Evolutionary conservation across 1,284 basidiomycete species (phyloP), one percentile per base, ranked within the genome.

Genomic region (Abortiporus biennis): DNA sequence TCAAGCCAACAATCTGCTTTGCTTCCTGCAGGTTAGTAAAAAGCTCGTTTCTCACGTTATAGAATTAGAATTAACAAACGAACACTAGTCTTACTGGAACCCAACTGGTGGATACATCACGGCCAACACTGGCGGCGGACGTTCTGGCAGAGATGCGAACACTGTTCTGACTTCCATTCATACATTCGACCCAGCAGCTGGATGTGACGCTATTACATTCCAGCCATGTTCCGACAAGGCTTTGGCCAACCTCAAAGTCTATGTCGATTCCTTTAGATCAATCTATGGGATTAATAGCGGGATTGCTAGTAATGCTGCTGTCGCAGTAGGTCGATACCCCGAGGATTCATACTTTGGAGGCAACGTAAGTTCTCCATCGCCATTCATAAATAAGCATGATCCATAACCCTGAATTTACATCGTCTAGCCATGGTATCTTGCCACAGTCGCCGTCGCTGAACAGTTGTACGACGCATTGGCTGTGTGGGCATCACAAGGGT

Each of bases 181-280:
- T 48, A 71, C 65, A 3, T 75, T 71, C 54, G 73, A 76, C 45
- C 50, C 63, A 27, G 52, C 61, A 16, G 72, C 77, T 1, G 73
- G 68, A 15, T 78, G 75, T 49, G 74, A 76, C 42, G 52, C 64
- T 0, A 53, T 52, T 5, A 77, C 76, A 1, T 78, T 76, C 64
- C 76, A 80, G 54, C 78, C 78, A 1, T 80, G 77, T 52, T 79
- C 77, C 0, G 74, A 78, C 57, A 66, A 65, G 47, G 76, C 77
- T 1, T 64, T 79, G 30, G 67, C 75, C 1, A 78, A 70, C 49
- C 61, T 76, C 33, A 69, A 72, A 50, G 64, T 66, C 6, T 75
- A 74, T 46, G 68, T 76, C 42, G 70, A 79, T 47, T 62, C 72
- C 0, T 79, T 79, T 68, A 65, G 76, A 20, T 52, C 59, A 19